Evolutionary conservation across 352 stramenopile species (phyloP).

Genomic region (Globisporangium polare): DNA sequence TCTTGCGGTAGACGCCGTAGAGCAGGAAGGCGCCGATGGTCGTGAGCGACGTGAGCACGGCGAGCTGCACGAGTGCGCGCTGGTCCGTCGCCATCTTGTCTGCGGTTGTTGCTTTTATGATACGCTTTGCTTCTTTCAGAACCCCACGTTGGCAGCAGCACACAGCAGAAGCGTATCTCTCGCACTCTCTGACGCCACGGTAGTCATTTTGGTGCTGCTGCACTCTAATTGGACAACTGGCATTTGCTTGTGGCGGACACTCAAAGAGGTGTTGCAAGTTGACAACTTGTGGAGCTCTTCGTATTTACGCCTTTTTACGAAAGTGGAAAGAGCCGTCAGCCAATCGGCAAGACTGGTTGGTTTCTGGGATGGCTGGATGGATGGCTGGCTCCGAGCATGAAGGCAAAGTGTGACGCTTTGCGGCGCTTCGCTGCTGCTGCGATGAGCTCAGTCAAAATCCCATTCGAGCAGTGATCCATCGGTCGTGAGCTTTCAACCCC

Average conservation of each 20-base stretch:
- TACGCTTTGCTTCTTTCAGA: neutral
- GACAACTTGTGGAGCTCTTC: neutral
- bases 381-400: neutral
- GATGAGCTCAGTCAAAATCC: constrained; percentile 24
- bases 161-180: neutral
- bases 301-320: constrained; percentile 18
- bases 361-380: neutral
- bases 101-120: constrained; percentile 5
- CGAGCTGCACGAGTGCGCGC: constrained; percentile 53
- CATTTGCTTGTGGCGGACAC: too few relatives aligned
- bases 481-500: constrained; percentile 81
- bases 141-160: constrained; percentile 2
- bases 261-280: neutral
- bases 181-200: constrained; percentile 8
- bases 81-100: constrained; percentile 28
- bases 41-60: constrained; percentile 66
- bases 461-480: constrained; percentile 82
- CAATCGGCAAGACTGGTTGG: neutral
- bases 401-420: neutral
- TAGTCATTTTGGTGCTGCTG: neutral
- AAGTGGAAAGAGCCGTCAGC: constrained; percentile 12
- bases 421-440: neutral
- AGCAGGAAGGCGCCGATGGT: constrained; percentile 60
- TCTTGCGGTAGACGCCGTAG: constrained; percentile 45
- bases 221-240: neutral